Conservation (phyloP, 1,284 basidiomycete genomes). For the Rhodofomes roseus region DNA sequence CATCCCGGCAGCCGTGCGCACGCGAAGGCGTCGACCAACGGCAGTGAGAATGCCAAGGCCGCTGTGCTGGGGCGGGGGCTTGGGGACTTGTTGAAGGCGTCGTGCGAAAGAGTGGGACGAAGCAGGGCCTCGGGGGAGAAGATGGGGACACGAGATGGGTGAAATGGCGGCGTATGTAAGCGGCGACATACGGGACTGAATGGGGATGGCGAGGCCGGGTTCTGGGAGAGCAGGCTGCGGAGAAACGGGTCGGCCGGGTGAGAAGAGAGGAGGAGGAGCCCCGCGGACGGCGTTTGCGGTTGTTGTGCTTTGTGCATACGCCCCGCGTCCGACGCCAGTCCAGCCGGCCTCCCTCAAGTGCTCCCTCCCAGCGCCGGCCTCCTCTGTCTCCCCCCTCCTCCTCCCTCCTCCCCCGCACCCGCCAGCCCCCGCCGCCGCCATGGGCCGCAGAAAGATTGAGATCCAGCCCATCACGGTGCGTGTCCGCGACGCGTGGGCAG, state of each 20-base stretch:
- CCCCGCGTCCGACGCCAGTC: conserved; percentile 11
- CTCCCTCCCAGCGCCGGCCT: conserved; percentile 1
- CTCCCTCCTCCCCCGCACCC: conserved; percentile 10
- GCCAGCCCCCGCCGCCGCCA: conserved; percentile 24
- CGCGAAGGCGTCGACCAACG: not conserved
- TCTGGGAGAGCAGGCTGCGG: conserved; percentile 16
- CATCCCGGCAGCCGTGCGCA: not conserved
- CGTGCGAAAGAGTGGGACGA: not conserved
- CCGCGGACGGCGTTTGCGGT: conserved; percentile 29
- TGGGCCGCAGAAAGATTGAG: conserved; percentile 89
- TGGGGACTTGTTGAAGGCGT: not conserved
- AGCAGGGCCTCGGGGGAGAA: conserved; percentile 10
- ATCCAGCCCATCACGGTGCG: conserved; percentile 81
- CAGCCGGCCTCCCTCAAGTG: conserved; percentile 13
- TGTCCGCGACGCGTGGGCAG: conserved; percentile 21
- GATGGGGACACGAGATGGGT: conserved; percentile 18
- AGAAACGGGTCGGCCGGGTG: conserved; percentile 14
- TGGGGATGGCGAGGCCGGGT: conserved; percentile 1
- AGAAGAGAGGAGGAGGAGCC: conserved; percentile 21
- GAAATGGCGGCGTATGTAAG: not conserved
- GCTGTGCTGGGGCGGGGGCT: not conserved
- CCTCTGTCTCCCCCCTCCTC: conserved; percentile 17
- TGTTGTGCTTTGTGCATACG: conserved; percentile 23
- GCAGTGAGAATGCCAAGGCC: not conserved
- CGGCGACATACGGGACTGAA: not conserved